Base-by-base conservation (phyloP, 768 basidiomycete genomes). In the Boletus rufocinnamomeus region DNA sequence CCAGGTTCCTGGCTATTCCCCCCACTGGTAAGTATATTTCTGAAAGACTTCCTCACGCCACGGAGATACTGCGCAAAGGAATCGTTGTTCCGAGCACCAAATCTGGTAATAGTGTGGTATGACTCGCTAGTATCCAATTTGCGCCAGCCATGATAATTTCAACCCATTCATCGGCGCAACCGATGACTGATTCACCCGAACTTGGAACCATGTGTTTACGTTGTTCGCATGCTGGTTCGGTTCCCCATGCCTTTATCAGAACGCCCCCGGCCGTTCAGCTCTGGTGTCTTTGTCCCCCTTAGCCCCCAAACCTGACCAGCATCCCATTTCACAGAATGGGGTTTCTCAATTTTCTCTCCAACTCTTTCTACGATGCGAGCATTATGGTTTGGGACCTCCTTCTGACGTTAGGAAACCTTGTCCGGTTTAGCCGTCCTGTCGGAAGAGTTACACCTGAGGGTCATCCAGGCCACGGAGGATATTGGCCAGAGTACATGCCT, bases 401-500 rank as follows among this genome's bases (percentile, higher is more conserved):
- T 21, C 27, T 64, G 52, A 56, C 61, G 5, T 14, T 66, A 4
- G 64, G 61, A 34, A 67, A 60, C 34, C 25, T 67, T 9, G 46
- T 66, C 23, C 52, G 38, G 7, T 14, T 40, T 11, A 60, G 35
- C 19, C 76, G 76, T 14, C 78, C 76, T 30, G 70, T 77, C 8
- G 87, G 87, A 3, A 70, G 76, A 19, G 83, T 88, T 25, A 80
- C 79, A 0, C 83, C 81, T 14, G 68, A 70, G 37, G 83, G 84
- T 2, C 72, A 78, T 48, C 79, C 82, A 8, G 87, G 86, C 1
- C 77, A 72, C 30, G 81, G 75, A 32, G 86, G 88, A 0, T 66
- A 77, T 46, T 92, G 89, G 89, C 88, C 89, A 7, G 82, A 85
- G 66, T 91, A 79, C 62, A 73, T 79, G 4, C 71, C 85, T 1